These are phyloP conservation scores for Verruconis gallopava DNA, from an alignment of 2,329 filamentous ascomycete genomes.

Conservation along the genomic window DNA sequence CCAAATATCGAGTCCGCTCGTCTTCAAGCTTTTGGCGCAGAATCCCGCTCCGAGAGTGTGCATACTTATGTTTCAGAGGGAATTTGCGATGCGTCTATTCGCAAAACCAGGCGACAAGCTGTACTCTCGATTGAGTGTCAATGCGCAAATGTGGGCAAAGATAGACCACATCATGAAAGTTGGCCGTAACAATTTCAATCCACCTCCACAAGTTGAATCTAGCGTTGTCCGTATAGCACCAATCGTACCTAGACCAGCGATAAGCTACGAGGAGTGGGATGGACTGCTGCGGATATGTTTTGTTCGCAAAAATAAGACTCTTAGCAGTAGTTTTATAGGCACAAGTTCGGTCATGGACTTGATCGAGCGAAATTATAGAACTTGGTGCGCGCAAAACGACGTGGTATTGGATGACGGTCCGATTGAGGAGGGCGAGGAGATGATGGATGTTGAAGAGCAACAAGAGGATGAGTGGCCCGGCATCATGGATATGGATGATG, in stretches of 20 bases:
- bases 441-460: constrained; percentile 38
- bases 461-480: constrained; percentile 34
- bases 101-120: constrained; percentile 79
- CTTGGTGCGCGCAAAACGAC: constrained; percentile 80
- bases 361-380: constrained; percentile 77
- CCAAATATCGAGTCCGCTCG: constrained; percentile 78
- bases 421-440: constrained; percentile 18
- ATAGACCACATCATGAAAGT: constrained; percentile 69
- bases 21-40: constrained; percentile 78
- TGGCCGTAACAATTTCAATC: constrained; percentile 90
- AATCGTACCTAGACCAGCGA: constrained; percentile 71
- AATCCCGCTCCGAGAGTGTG: constrained; percentile 69
- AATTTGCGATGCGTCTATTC: constrained; percentile 83
- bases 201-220: constrained; percentile 83
- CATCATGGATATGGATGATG: constrained; percentile 41
- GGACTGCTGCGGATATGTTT: constrained; percentile 74
- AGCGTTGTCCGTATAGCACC: constrained; percentile 84
- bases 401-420: constrained; percentile 49
- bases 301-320: constrained; percentile 59
- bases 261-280: constrained; percentile 92
- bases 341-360: constrained; percentile 70
- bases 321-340: constrained; percentile 69
- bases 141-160: constrained; percentile 83
- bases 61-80: constrained; percentile 92
- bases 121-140: constrained; percentile 82